Evolutionary conservation across 164 flowering plant species (phyloP).

Genomic region (Amborella trichopoda): DNA sequence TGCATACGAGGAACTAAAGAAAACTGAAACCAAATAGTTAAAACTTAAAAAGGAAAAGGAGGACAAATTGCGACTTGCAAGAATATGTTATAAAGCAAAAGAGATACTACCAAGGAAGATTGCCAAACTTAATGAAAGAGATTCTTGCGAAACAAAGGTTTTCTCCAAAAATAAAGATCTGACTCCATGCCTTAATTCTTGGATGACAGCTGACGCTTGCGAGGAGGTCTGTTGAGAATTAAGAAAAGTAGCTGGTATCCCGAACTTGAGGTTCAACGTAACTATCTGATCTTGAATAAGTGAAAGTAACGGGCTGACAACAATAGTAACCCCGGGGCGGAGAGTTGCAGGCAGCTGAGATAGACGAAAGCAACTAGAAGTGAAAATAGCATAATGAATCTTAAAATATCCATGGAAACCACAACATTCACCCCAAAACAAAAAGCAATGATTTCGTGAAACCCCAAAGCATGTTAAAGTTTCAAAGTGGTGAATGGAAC

Average conservation of each 20-base stretch:
- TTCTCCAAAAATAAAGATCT: no score
- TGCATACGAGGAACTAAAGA: no score
- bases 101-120: no score
- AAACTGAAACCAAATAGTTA: no score
- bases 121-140: no score
- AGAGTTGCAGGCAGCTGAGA: constrained; percentile 98
- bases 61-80: no score
- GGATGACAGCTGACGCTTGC: constrained; percentile 67
- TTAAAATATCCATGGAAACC: no score
- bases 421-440: no score
- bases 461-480: neutral
- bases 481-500: neutral
- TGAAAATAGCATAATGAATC: neutral
- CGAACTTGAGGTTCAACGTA: constrained; percentile 71
- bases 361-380: constrained; percentile 40
- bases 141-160: no score
- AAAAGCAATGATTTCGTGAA: neutral
- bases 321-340: constrained; percentile 76
- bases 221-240: constrained; percentile 82
- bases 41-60: no score
- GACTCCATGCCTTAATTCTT: constrained; percentile 75
- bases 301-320: constrained; percentile 80
- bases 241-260: constrained; percentile 83
- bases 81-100: no score
- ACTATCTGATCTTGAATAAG: constrained; percentile 95